Percentiles rank a stretch among this genome's conserved stretches.
These are phyloP conservation scores for Debaryomyces singareniensis DNA, from an alignment of 1,139 yeast genomes.

Conservation along the genomic window DNA sequence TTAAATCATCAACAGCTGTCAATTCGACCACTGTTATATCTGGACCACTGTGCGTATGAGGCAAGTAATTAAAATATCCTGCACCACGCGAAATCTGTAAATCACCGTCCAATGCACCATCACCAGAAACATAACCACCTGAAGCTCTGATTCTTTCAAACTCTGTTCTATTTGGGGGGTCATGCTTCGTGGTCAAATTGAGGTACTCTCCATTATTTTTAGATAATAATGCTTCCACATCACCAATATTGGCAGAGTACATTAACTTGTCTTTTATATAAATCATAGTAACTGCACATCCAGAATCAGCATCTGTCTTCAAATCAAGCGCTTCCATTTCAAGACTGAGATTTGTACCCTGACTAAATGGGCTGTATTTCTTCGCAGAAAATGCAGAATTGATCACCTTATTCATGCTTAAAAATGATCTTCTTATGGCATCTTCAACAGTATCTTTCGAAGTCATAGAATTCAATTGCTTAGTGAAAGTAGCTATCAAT, in stretches of 20 bases:
- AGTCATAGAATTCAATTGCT: slow-evolving; percentile 52
- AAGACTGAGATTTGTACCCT: slow-evolving; percentile 15
- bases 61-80: slow-evolving; percentile 81
- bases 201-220: slow-evolving; percentile 75
- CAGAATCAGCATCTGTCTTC: slow-evolving; percentile 69
- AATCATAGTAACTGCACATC: slow-evolving; percentile 78
- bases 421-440: slow-evolving; percentile 76
- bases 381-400: slow-evolving; percentile 35
- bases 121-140: slow-evolving; percentile 85
- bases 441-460: slow-evolving; percentile 42
- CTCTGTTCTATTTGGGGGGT: slow-evolving; percentile 75
- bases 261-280: slow-evolving; percentile 67
- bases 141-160: slow-evolving; percentile 84
- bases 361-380: slow-evolving; percentile 23
- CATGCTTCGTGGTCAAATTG: slow-evolving; percentile 71
- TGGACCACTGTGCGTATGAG: slow-evolving; percentile 89
- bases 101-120: slow-evolving; percentile 80
- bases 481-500: slow-evolving; percentile 56
- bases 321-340: slow-evolving; percentile 42
- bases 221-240: slow-evolving; percentile 75
- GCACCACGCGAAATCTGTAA: slow-evolving; percentile 84
- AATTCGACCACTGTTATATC: slow-evolving; percentile 58
- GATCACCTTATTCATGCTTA: slow-evolving; percentile 75
- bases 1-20: slow-evolving; percentile 70
- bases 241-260: slow-evolving; percentile 89